Base-by-base conservation (phyloP, 2,329 filamentous ascomycete species). In the Periconia macrospinosa region DNA sequence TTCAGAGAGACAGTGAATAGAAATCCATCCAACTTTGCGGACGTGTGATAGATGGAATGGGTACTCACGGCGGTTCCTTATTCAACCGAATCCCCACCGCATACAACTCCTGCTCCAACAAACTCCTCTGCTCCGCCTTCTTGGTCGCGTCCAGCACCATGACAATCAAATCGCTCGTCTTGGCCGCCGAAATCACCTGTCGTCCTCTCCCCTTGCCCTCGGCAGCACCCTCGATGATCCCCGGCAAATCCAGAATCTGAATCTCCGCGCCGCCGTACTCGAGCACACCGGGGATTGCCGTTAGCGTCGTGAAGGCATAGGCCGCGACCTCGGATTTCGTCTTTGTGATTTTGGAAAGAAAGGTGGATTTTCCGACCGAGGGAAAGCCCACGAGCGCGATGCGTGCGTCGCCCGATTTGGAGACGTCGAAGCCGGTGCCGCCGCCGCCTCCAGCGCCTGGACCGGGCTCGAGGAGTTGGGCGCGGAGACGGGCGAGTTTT, bases 371-470 rank as follows among this genome's bases (percentile, higher is more conserved):
- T 73, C 94, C 94, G 48, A 99, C 94, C 0, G 95, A 99, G 0
- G 95, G 94, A 67, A 99, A 99, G n/a, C 94, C 94, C 50, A 99
- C 95, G 2, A 99, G 85, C 1, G 95, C 92, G 77, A 99, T 97
- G 68, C 94, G 87, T 14, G 94, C 94, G 80, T 99, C 94, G 59
- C 94, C 94, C 61, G 89, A 93, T 78, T 99, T 99, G 74, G 89
- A 94, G 41, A 99, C 94, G 70, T 83, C 76, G 70, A 95, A 99
- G 10, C 94, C 94, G 2, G 88, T 78, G 20, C 94, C 93, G 15
- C 86, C 89, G 11, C 90, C 88, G 15, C 86, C 83, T 35, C 91
- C 90, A 10, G 90, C 81, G 41, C 92, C 92, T 2, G 89, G 87
- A 1, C 84, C 87, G 43, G 94, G 94, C 70, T 99, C 94, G 37